Base-by-base conservation (phyloP, 2,329 filamentous ascomycete genomes). In the Graphilbum fragrans region DNA sequence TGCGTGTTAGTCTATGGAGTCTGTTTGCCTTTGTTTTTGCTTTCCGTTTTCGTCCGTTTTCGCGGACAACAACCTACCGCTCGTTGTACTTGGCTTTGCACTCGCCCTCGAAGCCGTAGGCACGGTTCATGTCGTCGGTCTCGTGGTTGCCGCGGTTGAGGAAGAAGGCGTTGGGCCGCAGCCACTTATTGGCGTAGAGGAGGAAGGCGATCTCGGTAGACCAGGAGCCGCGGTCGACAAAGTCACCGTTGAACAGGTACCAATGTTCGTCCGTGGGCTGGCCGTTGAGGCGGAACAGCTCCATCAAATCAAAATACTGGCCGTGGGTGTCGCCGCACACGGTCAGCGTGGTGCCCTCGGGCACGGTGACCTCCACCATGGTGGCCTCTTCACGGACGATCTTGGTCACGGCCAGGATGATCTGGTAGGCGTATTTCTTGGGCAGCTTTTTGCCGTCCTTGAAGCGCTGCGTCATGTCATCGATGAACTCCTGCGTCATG, bases 31-130 rank as follows among this genome's bases (percentile, higher is more conserved):
- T n/a, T 6, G 8, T 2, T 11, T 35, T 22, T 25, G 38, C 12
- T 36, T 23, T n/a, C 5, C 23, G 12, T 20, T 35, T 19, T 20
- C 10, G 19, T 4, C 22, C 16, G 12, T 17, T 14, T 14, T 3
- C 11, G n/a, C n/a, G n/a, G n/a, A n/a, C n/a, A n/a, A n/a, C n/a
- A n/a, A 6, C 58, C 44, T 53, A 66, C 66, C 68, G 81, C 63
- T 94, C 92, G 59, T 86, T 95, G 64, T 98, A 98, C 66, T 98
- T 98, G 52, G 86, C 86, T 62, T 90, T 92, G 70, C 92, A 96
- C 61, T 98, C 92, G 57, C 92, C 92, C 62, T 98, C 92, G 55
- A 98, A 98, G 17, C 92, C 92, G 58, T 98, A 98, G 41, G 92
- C 88, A 50, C 86, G 80, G 70, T 98, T 98, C 92, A 98, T 98